Base-by-base conservation (phyloP, 768 basidiomycete species). In the Rhodotorula graminis region DNA sequence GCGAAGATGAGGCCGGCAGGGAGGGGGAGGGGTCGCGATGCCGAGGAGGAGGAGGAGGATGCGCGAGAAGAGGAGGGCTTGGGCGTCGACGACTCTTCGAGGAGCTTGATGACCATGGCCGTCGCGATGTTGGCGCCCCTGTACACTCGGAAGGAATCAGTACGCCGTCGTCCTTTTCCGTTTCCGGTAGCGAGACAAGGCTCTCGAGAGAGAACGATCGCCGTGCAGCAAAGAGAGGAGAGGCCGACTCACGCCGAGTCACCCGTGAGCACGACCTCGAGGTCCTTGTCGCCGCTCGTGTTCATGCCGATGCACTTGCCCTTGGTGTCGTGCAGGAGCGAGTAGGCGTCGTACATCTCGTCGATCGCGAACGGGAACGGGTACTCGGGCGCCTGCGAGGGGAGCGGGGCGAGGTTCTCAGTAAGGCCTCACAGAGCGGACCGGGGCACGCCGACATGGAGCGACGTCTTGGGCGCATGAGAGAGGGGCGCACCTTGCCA, bases 281-380 rank as follows among this genome's bases (percentile, higher is more conserved):
- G 63, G 2, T 64, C 63, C 31, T 61, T 44, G 23, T 61, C n/a
- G 8, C 67, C 67, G 23, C 1, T 9, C 18, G 15, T 14, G 74
- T 88, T 88, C 88, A 98, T 92, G 10, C 95, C 95, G 65, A 99
- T 87, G 31, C 88, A 83, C 61, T 84, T 82, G 16, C 94, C 96
- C 71, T 84, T 88, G 25, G 91, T 89, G 80, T 91, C 89, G 29
- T 89, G 86, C 31, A 99, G 83, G 15, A 91, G 83, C 44, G 87
- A 85, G 80, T 96, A 99, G 11, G 87, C 85, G 82, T 98, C 96
- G 80, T 93, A 96, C 25, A 89, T 89, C 78, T 98, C 94, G 80
- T 98, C 93, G 72, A 93, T 89, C 10, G 93, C 93, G 81, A 90
- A 98, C 0, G 96, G 96, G 81, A 93, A 99, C 21, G 95, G 96